These are phyloP conservation scores for Marasmius tenuissimus DNA, from an alignment of 1,284 basidiomycete species.

Conservation along the genomic window DNA sequence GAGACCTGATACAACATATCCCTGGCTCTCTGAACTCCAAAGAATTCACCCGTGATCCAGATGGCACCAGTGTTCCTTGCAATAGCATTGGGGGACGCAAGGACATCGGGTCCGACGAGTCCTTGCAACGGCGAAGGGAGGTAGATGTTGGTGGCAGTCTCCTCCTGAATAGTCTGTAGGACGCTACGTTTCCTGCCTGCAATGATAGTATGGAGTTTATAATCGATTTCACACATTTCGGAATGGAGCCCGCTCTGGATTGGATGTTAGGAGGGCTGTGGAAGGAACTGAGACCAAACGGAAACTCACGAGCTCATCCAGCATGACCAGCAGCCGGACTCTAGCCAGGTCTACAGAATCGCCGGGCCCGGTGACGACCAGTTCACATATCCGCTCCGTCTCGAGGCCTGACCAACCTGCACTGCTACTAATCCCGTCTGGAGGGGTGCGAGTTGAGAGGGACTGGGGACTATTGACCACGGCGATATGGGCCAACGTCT, in stretches of 20 bases:
- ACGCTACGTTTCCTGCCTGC: constrained; percentile 87
- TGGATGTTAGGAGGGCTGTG: constrained; percentile 11
- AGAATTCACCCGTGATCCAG: constrained; percentile 98
- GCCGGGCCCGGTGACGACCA: constrained; percentile 85
- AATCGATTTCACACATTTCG: constrained; percentile 92
- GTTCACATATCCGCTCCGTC: constrained; percentile 89
- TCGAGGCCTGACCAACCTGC: constrained; percentile 87
- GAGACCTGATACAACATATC: constrained; percentile 94
- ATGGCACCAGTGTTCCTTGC: constrained; percentile 72
- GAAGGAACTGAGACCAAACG: not conserved
- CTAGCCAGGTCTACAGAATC: constrained; percentile 92
- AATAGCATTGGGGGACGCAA: constrained; percentile 34
- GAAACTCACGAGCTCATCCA: constrained; percentile 85
- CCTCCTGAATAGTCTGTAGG: constrained; percentile 93
- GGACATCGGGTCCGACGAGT: constrained; percentile 68
- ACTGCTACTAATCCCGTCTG: constrained; percentile 72
- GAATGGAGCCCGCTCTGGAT: constrained; percentile 83
- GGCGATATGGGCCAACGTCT: constrained; percentile 86
- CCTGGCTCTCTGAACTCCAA: constrained; percentile 90
- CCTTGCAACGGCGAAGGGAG: constrained; percentile 90
- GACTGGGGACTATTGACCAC: constrained; percentile 81
- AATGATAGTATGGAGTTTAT: constrained; percentile 91
- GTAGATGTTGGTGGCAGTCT: constrained; percentile 97
- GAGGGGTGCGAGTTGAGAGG: constrained; percentile 69
- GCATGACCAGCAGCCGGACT: constrained; percentile 87